Percentiles rank a stretch among this genome's conserved stretches.
These are phyloP conservation scores for Aegilops umbellulata DNA, from an alignment of 176 grass and related monocot species.

Conservation along the genomic window DNA sequence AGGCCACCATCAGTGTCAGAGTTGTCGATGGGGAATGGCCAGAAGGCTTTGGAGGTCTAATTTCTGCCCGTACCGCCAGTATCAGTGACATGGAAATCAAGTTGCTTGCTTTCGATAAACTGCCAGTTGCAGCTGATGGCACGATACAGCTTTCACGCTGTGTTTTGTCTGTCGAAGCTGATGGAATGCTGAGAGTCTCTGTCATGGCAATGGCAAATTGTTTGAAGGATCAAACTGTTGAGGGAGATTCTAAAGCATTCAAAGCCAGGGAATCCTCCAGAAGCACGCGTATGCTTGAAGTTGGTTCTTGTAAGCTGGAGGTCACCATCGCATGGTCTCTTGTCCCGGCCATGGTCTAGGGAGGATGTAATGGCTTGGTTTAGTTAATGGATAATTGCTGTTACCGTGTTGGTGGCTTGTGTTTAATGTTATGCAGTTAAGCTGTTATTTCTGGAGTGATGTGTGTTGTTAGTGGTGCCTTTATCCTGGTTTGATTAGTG, in stretches of 20 bases:
- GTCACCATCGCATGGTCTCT: conserved; percentile 15
- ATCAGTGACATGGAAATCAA: background rate
- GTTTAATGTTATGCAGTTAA: background rate
- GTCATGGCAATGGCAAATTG: background rate
- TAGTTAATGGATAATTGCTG: background rate
- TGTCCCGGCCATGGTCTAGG: background rate
- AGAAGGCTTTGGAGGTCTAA: background rate
- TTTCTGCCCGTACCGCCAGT: background rate
- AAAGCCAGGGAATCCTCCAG: background rate
- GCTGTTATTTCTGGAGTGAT: background rate
- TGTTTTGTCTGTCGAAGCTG: conserved; percentile 3
- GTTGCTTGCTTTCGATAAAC: background rate
- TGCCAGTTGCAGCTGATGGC: background rate
- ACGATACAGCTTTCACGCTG: conserved; percentile 5
- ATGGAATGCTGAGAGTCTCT: background rate
- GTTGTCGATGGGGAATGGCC: background rate
- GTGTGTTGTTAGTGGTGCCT: background rate
- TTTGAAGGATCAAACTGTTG: background rate
- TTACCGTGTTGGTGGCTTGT: background rate
- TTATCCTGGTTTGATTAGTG: no score
- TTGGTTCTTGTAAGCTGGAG: background rate
- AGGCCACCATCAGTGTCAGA: conserved; percentile 23
- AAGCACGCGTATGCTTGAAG: background rate
- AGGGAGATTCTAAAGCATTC: background rate
- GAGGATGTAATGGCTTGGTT: background rate